Evolutionary conservation across 1,284 basidiomycete genomes (phyloP).

Genomic region (Melampsora americana): DNA sequence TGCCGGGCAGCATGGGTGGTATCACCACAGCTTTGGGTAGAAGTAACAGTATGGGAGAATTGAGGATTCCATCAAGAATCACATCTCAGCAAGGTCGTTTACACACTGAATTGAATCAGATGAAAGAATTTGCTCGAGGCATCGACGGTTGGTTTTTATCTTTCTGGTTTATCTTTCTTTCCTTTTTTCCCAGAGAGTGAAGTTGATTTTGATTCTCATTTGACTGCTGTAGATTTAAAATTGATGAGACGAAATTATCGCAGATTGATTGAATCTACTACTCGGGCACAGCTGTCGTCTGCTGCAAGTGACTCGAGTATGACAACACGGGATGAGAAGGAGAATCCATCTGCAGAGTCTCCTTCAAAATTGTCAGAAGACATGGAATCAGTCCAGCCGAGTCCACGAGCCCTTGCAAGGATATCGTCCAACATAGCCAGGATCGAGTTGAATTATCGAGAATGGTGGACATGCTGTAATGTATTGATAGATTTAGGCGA

Average conservation of each 20-base stretch:
- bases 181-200: neutral
- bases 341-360: slow-evolving; percentile 24
- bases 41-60: slow-evolving; percentile 44
- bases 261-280: slow-evolving; percentile 22
- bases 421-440: slow-evolving; percentile 21
- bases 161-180: slow-evolving; percentile 5
- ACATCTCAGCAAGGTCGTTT: slow-evolving; percentile 38
- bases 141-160: slow-evolving; percentile 24
- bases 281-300: neutral
- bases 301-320: slow-evolving; percentile 3
- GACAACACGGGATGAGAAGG: slow-evolving; percentile 7
- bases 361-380: neutral
- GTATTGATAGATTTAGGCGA: slow-evolving; percentile 44
- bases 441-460: slow-evolving; percentile 35
- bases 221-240: slow-evolving; percentile 17
- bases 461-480: slow-evolving; percentile 44
- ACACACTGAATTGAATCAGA: slow-evolving; percentile 40
- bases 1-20: neutral
- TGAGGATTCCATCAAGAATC: slow-evolving; percentile 40
- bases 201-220: neutral
- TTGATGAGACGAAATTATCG: slow-evolving; percentile 33
- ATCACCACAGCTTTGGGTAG: slow-evolving; percentile 7
- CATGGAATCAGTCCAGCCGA: slow-evolving; percentile 13
- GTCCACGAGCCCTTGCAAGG: slow-evolving; percentile 26
- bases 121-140: slow-evolving; percentile 43